Evolutionary conservation across 306 rosid genomes (phyloP).

Genomic region (Lithocarpus polystachyus): DNA sequence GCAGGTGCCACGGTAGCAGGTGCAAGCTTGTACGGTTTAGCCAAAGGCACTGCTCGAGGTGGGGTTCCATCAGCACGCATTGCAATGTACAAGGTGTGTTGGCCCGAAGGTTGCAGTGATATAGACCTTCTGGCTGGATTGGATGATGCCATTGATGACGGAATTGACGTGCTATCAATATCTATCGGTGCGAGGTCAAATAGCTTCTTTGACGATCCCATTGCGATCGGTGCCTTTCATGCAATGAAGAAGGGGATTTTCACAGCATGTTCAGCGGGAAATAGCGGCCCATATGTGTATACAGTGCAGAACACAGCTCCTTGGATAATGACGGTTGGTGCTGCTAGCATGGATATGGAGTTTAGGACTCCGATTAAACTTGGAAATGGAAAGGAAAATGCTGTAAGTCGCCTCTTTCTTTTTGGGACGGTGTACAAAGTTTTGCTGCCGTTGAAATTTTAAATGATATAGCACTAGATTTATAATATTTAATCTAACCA

Average conservation of each 20-base stretch:
- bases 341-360: conserved; percentile 47
- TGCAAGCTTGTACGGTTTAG: conserved; percentile 63
- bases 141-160: conserved; percentile 80
- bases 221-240: conserved; percentile 13
- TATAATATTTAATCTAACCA: no score
- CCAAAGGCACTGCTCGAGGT: conserved; percentile 68
- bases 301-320: conserved; percentile 70
- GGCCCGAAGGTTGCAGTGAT: conserved; percentile 59
- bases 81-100: no score
- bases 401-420: conserved; percentile 30
- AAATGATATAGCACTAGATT: no score
- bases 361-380: conserved; percentile 39
- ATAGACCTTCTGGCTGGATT: conserved; percentile 66
- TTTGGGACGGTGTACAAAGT: no score
- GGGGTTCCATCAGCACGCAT: conserved; percentile 43
- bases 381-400: conserved; percentile 41
- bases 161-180: conserved; percentile 62
- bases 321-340: conserved; percentile 74
- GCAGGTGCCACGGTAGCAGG: conserved; percentile 41
- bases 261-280: conserved; percentile 67
- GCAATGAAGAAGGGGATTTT: conserved; percentile 58
- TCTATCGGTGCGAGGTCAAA: conserved; percentile 47
- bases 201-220: conserved; percentile 26
- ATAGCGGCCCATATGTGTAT: conserved; percentile 39
- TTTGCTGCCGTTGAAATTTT: neutral